Evolutionary conservation across 208 protist species (phyloP), one percentile per base, ranked within the genome.

Genomic region (Herpetomonas muscarum): DNA sequence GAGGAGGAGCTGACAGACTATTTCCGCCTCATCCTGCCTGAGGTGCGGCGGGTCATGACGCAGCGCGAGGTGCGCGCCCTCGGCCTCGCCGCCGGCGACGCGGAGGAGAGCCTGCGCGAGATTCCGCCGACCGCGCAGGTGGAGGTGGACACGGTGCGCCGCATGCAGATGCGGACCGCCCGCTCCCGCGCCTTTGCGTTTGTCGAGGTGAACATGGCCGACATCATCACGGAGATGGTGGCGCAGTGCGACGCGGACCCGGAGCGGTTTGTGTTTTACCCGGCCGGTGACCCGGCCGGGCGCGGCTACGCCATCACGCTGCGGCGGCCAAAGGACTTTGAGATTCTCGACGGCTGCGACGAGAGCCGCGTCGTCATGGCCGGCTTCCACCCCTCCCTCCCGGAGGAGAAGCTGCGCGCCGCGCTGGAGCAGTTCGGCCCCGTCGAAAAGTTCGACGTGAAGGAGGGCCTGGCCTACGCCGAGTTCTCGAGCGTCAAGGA

Each of bases 221-320:
- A 94, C 64, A 74, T 94, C 49, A 69, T 92, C 30, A 84, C 85
- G 29, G 85, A 90, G 62, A 63, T 94, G 47, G 67, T 94, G 12
- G 70, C 70, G n/a, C 55, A 78, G 41, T 79, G 67, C 10, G 55
- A 55, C 5, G 48, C 59, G 1, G 75, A 92, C 60, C 66, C 71
- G 15, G 69, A 87, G 22, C 79, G 66, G 0, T 85, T 89, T 57
- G 67, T 67, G n/a, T 91, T 92, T 55, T 51, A 63, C 58, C 60
- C 65, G 13, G 10, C 62, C 61, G 54, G 65, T 54, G 45, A 45
- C 52, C 30, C 51, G 39, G 79, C 86, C 26, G 78, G 82, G 10
- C 56, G 69, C 32, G 50, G 55, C 22, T 87, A 90, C 58, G 55
- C 74, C 15, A 70, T 92, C 10, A 68, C 63, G 26, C 78, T 94